Conservation (phyloP, 805 yeast species). For the Ogataea thermomethanolica region DNA sequence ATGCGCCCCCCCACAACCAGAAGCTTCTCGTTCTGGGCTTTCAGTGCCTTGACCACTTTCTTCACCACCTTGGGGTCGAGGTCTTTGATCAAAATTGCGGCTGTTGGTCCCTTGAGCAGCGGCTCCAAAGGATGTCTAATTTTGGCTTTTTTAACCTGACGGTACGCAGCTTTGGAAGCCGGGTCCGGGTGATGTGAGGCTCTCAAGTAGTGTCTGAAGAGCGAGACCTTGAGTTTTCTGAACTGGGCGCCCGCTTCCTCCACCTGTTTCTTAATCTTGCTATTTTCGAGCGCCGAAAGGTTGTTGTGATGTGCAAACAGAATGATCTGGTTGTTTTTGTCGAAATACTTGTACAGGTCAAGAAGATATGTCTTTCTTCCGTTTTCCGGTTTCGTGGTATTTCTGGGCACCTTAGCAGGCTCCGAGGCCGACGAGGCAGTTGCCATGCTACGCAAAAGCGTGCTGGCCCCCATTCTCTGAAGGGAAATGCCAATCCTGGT, state of each 20-base stretch:
- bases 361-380: conserved; percentile 85
- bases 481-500: neutral
- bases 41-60: conserved; percentile 56
- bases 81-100: conserved; percentile 63
- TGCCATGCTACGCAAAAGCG: conserved; percentile 1
- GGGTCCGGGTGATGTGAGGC: conserved; percentile 73
- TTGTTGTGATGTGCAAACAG: conserved; percentile 85
- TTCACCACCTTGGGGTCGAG: conserved; percentile 70
- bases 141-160: conserved; percentile 37
- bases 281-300: conserved; percentile 65
- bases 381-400: conserved; percentile 54
- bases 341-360: conserved; percentile 71
- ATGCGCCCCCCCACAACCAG: conserved; percentile 84
- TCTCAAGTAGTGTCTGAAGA: conserved; percentile 75
- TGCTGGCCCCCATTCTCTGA: neutral
- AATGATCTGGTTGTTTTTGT: conserved; percentile 65
- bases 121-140: conserved; percentile 65
- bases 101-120: conserved; percentile 81
- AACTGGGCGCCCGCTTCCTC: conserved; percentile 63
- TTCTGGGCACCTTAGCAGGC: conserved; percentile 7
- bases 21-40: conserved; percentile 64
- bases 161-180: conserved; percentile 50
- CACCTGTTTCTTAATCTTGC: conserved; percentile 57
- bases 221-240: conserved; percentile 60
- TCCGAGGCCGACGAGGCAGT: neutral